Base-by-base conservation (phyloP, 2,329 filamentous ascomycete species). In the Ascosphaera apis region DNA sequence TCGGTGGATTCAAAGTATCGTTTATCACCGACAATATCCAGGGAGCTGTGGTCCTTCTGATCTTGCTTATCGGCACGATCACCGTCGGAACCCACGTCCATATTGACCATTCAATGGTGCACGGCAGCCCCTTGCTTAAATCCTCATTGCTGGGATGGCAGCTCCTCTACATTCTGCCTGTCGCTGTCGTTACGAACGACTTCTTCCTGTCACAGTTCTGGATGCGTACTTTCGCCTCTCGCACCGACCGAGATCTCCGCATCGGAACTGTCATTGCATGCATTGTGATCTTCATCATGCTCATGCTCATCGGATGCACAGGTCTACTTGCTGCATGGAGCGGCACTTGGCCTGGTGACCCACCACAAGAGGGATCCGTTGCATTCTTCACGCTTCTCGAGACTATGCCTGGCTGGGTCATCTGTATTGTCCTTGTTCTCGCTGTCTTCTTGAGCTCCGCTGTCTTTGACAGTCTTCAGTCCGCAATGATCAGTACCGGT, bases 151-250 rank as follows among this genome's bases (percentile, higher is more conserved):
- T 88, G 1, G 81, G 81, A 37, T 88, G 81, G 78, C 80, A 88
- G 54, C 67, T 88, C 11, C 60, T 88, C 25, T 88, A 86, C 57
- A 86, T 88, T 44, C 65, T 88, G 1, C 78, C 81, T 0, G 67
- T 88, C 4, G 80, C 80, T 32, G 68, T 88, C 43, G 50, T 84
- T 38, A 84, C 79, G 40, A 88, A 86, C 57, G 74, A 84, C 60
- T 84, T 88, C 62, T 88, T 88, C 60, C 62, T 88, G 31, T 81
- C 77, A 21, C 76, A 71, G 44, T 83, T 81, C 55, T 88, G 80
- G 80, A 68, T 86, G 53, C 74, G 80, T 35, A 79, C 79, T 3
- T 88, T 88, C 48, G 76, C 79, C 13, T 77, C 77, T 36, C 75
- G 52, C 52, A 80, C 76, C 0, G 79, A 88, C 61, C 73, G 66